Conservation (phyloP, 345 rosid genomes). For the Isatis tinctoria region DNA sequence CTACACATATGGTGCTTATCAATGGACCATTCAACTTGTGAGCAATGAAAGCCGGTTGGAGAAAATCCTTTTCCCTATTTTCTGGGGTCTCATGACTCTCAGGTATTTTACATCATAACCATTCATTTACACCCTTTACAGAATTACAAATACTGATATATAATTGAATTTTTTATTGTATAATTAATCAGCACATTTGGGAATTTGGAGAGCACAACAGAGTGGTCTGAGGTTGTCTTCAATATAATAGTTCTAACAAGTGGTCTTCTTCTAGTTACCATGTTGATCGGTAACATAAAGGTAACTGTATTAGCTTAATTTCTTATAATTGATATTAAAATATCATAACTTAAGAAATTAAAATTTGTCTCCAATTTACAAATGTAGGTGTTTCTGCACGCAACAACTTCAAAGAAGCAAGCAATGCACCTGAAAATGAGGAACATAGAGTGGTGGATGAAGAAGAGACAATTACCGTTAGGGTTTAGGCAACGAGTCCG, state of each 20-base stretch:
- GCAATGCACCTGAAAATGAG: slow-evolving; percentile 98
- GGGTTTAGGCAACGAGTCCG: slow-evolving; percentile 90
- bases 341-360: not conserved
- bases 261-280: slow-evolving; percentile 87
- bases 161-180: too few species aligned
- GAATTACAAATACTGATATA: not conserved
- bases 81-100: slow-evolving; percentile 98
- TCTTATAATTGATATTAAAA: not conserved
- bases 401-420: slow-evolving; percentile 94
- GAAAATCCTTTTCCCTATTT: slow-evolving; percentile 87
- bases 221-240: slow-evolving; percentile 94
- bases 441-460: slow-evolving; percentile 99
- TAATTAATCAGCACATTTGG: slow-evolving; percentile 70
- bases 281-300: slow-evolving; percentile 98
- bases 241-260: slow-evolving; percentile 89
- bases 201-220: slow-evolving; percentile 90
- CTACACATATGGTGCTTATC: slow-evolving; percentile 81
- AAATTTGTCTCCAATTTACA: not conserved
- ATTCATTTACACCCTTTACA: not conserved
- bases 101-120: slow-evolving; percentile 40
- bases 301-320: slow-evolving; percentile 30
- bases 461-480: slow-evolving; percentile 70
- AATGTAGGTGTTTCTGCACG: slow-evolving; percentile 74
- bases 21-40: slow-evolving; percentile 91
- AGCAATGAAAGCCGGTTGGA: slow-evolving; percentile 72